Base-by-base conservation (phyloP, 2,329 filamentous ascomycete genomes). In the Fusarium buxicola region DNA sequence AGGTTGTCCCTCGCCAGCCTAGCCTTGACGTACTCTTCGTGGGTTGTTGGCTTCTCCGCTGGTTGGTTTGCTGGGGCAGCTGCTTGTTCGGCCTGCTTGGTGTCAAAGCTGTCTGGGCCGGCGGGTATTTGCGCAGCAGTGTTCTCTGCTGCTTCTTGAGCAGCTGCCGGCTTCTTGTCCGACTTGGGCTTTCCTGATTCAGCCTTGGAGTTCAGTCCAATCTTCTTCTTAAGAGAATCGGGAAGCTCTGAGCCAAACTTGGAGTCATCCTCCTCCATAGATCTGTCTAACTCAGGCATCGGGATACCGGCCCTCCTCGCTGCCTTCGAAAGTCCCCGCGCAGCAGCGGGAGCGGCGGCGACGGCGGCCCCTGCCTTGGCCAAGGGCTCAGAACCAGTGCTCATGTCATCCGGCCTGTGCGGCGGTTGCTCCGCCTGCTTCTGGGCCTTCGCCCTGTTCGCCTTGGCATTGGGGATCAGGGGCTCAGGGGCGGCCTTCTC, bases 11-110 rank as follows among this genome's bases (percentile, higher is more conserved):
- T 73, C 50, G 77, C 60, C 28, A 89, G 78, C 21, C 75, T 78
- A 3, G 74, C 57, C 45, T 77, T 66, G 12, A 88, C 81, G 52
- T 75, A 88, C 63, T 89, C 84, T 46, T 81, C 71, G 62, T 89
- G 86, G 1, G 80, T 81, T 25, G 78, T 61, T 1, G 85, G 85
- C 40, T 76, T 74, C 31, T 56, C 49, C 13, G 41, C 34, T 12
- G 45, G 39, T 48, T 48, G 6, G 15, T 52, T 56, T 12, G 35
- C 28, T 7, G 44, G 59, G 10, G 49, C 28, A 32, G 34, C 38
- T 10, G 58, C 36, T 21, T 57, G 47, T 32, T 61, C 47, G 4
- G 54, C 35, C 9, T 68, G 45, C 18, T 28, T 56, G 30, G 50
- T 47, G 27, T 47, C 62, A 30, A 50, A 64, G 40, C 59, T 66